Percentiles rank a stretch among this genome's conserved stretches.
Conservation (phyloP, 495 filamentous ascomycete genomes). For the Podospora sp. region DNA sequence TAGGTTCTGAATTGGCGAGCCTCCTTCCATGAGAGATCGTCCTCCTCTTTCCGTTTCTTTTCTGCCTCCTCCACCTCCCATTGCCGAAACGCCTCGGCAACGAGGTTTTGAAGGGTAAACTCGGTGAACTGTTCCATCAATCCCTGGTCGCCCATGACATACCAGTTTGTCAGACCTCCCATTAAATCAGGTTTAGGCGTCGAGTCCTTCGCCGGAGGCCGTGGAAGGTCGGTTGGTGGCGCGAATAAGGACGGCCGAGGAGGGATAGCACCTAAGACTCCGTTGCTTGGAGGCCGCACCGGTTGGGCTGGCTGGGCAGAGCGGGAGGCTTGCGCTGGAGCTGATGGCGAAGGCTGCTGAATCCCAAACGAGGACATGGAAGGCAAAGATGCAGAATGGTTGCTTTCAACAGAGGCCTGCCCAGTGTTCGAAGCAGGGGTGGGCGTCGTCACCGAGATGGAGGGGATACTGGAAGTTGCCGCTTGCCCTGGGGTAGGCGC, state of each 20-base stretch:
- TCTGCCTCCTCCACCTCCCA: conserved; percentile 43
- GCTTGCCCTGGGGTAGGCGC: background rate
- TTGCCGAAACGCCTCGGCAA: conserved; percentile 34
- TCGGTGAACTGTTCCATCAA: conserved; percentile 44
- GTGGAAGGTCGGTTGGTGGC: conserved; percentile 2
- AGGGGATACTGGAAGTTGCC: background rate
- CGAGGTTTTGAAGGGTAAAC: conserved; percentile 39
- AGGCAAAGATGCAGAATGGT: background rate
- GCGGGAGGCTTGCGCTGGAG: background rate
- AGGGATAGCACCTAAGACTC: background rate
- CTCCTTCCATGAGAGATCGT: conserved; percentile 40
- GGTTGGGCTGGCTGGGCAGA: background rate
- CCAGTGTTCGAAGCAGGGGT: background rate
- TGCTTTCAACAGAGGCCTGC: background rate
- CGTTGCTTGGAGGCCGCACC: background rate
- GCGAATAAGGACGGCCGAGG: background rate
- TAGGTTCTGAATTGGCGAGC: conserved; percentile 44
- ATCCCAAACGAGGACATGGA: background rate
- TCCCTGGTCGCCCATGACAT: conserved; percentile 47
- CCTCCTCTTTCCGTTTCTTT: conserved; percentile 42
- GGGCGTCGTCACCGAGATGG: background rate
- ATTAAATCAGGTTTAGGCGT: conserved; percentile 36
- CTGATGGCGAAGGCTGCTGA: background rate
- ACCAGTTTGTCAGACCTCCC: conserved; percentile 49
- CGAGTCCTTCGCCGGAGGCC: background rate